A percentile compares a stretch with the other conserved stretches of the same genome.
These are phyloP conservation scores for Herpetospermum pedunculosum DNA, from an alignment of 306 rosid species.

Conservation along the genomic window DNA sequence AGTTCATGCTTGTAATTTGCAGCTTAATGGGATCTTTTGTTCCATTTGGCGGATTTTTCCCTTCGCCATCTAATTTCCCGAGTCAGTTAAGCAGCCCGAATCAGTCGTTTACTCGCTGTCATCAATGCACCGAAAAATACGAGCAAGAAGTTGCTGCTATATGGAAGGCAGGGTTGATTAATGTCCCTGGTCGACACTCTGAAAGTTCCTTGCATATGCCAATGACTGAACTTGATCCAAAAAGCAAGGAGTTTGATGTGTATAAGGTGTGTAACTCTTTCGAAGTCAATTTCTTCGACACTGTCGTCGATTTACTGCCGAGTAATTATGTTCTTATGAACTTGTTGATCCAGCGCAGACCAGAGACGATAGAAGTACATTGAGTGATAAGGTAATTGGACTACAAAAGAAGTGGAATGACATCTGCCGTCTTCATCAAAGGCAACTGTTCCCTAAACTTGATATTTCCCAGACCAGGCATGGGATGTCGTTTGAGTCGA, in stretches of 20 bases:
- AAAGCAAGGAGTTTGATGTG: conserved; percentile 35
- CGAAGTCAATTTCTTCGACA: conserved; percentile 2
- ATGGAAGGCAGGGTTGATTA: conserved; percentile 34
- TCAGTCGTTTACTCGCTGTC: conserved; percentile 40
- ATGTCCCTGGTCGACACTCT: conserved; percentile 18
- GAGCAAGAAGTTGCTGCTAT: conserved; percentile 66
- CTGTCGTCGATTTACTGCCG: not conserved
- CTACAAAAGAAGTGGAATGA: conserved; percentile 75
- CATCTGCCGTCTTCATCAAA: conserved; percentile 49
- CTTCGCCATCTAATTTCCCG: conserved; percentile 44
- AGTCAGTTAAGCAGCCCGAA: conserved; percentile 26
- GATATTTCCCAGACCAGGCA: conserved; percentile 28
- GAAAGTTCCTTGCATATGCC: conserved; percentile 40
- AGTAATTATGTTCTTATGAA: conserved; percentile 22
- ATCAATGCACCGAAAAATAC: conserved; percentile 57
- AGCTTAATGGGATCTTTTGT: conserved; percentile 96
- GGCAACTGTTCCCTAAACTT: conserved; percentile 27
- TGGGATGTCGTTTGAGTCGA: conserved; percentile 31
- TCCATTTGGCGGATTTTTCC: conserved; percentile 86
- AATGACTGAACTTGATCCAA: conserved; percentile 30
- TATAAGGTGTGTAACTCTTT: conserved; percentile 58
- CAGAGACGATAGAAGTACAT: conserved; percentile 33
- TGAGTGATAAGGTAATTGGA: conserved; percentile 28
- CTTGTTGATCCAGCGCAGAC: conserved; percentile 65
- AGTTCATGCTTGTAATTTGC: conserved; percentile 39